These are phyloP conservation scores for Leishmania aethiopica DNA, from an alignment of 208 protist species.

Conservation along the genomic window DNA sequence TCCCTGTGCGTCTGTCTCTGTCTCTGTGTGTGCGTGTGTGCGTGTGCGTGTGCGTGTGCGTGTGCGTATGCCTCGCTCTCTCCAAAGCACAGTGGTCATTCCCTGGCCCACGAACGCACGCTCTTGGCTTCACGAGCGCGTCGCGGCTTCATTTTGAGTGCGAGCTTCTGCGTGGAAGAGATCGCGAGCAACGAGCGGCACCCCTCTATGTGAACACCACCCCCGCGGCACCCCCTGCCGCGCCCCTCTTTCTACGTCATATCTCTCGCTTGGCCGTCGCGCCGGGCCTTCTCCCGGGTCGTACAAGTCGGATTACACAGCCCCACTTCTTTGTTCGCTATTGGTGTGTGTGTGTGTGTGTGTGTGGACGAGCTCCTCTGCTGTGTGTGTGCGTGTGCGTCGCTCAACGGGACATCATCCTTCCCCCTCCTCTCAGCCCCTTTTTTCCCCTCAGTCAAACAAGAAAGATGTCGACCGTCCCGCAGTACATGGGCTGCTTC, in stretches of 20 bases:
- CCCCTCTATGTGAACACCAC: neutral
- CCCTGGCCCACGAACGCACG: neutral
- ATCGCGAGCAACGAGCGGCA: neutral
- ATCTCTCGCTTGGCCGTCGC: too few species aligned
- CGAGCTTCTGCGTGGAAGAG: neutral
- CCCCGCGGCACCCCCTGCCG: neutral
- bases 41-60: too few species aligned
- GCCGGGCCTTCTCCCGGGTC: too few species aligned
- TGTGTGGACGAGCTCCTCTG: too few species aligned
- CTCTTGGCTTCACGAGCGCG: neutral
- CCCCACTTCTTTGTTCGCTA: neutral
- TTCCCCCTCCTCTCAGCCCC: neutral
- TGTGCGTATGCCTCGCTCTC: neutral
- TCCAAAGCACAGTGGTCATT: neutral
- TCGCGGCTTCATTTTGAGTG: neutral
- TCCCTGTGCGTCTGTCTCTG: too few species aligned
- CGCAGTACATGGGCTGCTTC: slow-evolving; percentile 21
- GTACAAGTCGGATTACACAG: neutral
- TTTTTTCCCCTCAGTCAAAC: neutral
- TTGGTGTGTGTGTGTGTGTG: neutral
- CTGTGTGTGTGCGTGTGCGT: neutral
- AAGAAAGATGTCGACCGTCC: slow-evolving; percentile 4
- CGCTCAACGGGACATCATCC: neutral
- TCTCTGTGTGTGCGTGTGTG: neutral
- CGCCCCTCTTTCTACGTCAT: neutral